Evolutionary conservation across 805 yeast species (phyloP).

Genomic region (Ogataea wickerhamii): DNA sequence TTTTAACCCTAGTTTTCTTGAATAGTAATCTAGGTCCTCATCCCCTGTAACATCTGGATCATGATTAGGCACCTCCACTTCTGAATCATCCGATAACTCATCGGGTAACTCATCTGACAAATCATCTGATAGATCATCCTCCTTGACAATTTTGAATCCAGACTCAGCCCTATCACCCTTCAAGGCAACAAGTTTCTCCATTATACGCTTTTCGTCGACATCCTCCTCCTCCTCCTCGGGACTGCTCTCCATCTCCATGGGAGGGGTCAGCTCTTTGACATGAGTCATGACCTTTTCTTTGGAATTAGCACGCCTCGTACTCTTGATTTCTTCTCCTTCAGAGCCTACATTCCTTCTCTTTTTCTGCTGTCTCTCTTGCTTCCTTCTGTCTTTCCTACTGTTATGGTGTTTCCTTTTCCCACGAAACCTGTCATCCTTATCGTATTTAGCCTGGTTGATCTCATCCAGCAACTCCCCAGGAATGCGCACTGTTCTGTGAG

Average conservation of each 20-base stretch:
- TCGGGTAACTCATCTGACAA: constrained; percentile 1
- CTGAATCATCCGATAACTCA: background rate
- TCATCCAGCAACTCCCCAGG: constrained; percentile 43
- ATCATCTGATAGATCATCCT: constrained; percentile 25
- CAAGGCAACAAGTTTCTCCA: constrained; percentile 21
- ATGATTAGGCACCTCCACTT: constrained; percentile 4
- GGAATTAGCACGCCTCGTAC: background rate
- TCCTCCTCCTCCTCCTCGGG: constrained; percentile 9
- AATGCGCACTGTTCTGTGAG: constrained; percentile 35
- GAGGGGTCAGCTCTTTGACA: constrained; percentile 1
- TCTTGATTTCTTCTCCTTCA: constrained; percentile 13
- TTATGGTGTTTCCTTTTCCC: constrained; percentile 24
- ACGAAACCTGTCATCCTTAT: constrained; percentile 30
- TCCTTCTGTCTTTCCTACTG: constrained; percentile 38
- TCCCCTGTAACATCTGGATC: constrained; percentile 45
- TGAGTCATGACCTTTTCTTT: constrained; percentile 1
- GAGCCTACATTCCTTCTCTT: constrained; percentile 4
- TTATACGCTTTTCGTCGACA: constrained; percentile 25
- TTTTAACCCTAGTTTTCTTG: constrained; percentile 70
- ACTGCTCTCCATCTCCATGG: constrained; percentile 3
- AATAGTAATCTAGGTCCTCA: constrained; percentile 76
- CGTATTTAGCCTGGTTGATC: constrained; percentile 36
- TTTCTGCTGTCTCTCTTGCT: constrained; percentile 34
- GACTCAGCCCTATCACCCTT: constrained; percentile 26
- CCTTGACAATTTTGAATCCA: constrained; percentile 29